Base-by-base conservation (phyloP, 805 yeast species). In the Ogataea sp. region DNA sequence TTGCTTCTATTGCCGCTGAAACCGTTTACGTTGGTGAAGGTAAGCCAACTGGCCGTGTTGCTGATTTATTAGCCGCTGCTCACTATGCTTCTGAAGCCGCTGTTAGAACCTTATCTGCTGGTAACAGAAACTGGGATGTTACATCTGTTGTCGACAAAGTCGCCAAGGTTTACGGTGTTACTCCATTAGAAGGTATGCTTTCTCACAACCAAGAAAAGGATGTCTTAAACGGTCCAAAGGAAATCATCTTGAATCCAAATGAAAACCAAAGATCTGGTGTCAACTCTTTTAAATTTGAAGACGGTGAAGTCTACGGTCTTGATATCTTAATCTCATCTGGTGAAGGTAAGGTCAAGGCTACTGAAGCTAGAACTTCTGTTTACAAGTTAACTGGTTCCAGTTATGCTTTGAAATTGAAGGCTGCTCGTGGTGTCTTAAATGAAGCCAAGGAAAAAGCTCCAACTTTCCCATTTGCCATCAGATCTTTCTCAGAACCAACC, bases 31-130 rank as follows among this genome's bases (percentile, higher is more conserved):
- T 83, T 47, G 85, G 85, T 39, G 75, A 67, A 37, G 58, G 64
- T 20, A 60, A 40, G 47, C 53, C 68, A 37, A 62, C 74, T 30
- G 86, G 86, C 42, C 62, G 61, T 44, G 72, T 69, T 42, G 87
- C 88, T 37, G 85, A 82, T 56, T 76, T 77, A 50, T 55, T 83
- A 42, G 69, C 78, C 47, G 80, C 87, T 38, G 87, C 87, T 15
- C 76, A 82, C 78, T 71, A 70, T 50, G 84, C 89, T n/a, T 69
- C 82, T 29, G 88, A 83, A 67, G 87, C 87, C 33, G 89, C 90
- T 33, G 63, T 82, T 42, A 72, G 87, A 60, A 68, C 76, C 32
- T 65, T 83, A 61, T 70, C 69, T 59, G 76, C 79, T 33, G 83
- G 83, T 43, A 74, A 75, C 59, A 76, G 71, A 62, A 83, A 82